Conservation (phyloP, 352 stramenopile genomes). For the Albugo candida region DNA sequence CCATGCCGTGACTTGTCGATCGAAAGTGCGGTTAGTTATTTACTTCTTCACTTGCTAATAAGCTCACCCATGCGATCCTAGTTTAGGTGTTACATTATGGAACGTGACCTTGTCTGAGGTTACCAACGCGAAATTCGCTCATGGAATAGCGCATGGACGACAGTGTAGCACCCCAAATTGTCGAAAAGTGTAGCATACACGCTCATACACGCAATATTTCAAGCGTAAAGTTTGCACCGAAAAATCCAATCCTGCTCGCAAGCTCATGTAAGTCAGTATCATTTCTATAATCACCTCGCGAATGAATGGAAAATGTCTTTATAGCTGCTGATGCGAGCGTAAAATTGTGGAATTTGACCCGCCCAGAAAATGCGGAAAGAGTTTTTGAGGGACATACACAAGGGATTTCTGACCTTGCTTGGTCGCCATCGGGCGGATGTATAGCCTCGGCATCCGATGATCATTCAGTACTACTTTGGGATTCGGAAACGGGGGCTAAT, state of each 20-base stretch:
- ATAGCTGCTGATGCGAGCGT: conserved; percentile 53
- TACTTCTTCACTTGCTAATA: no score
- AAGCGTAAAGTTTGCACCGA: not conserved
- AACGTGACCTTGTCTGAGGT: not conserved
- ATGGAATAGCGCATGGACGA: no score
- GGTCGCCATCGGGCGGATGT: conserved; percentile 69
- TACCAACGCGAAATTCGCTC: no score
- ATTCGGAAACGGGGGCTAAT: conserved; percentile 72
- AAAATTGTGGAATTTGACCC: conserved; percentile 34
- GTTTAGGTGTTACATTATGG: no score
- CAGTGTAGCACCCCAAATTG: no score
- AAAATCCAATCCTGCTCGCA: not conserved
- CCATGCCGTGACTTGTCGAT: no score
- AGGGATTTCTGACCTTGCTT: conserved; percentile 87
- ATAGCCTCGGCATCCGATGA: conserved; percentile 91
- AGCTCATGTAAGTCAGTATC: conserved; percentile 1
- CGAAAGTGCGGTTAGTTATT: no score
- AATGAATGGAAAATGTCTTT: not conserved
- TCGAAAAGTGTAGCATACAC: no score
- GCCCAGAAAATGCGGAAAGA: not conserved
- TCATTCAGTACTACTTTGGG: conserved; percentile 88
- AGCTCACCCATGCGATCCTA: no score
- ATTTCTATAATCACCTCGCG: not conserved
- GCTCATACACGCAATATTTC: not conserved
- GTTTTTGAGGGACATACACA: conserved; percentile 78